These are phyloP conservation scores for Schwanniomyces polymorphus DNA, from an alignment of 805 yeast genomes.

Conservation along the genomic window DNA sequence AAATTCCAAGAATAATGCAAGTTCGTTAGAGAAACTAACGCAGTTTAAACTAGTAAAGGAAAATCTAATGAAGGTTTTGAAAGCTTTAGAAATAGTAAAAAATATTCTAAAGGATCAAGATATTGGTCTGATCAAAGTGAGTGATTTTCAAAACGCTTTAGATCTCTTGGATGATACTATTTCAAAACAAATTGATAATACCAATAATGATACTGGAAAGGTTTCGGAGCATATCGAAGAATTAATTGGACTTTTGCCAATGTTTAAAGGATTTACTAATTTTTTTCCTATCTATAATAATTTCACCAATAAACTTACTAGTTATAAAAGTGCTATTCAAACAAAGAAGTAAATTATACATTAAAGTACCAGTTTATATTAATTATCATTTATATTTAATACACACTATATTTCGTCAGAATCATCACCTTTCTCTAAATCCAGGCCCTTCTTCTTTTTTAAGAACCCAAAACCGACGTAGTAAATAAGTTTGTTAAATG, in stretches of 20 bases:
- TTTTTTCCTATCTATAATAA: conserved; percentile 52
- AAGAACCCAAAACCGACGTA: conserved; percentile 37
- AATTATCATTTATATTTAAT: not conserved
- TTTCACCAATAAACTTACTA: conserved; percentile 34
- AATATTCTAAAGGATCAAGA: conserved; percentile 7
- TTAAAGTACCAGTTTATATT: not conserved
- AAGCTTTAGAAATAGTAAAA: conserved; percentile 43
- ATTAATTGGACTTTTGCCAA: conserved; percentile 48
- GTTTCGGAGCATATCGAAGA: conserved; percentile 45
- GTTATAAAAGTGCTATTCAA: conserved; percentile 22
- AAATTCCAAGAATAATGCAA: conserved; percentile 13
- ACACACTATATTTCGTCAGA: not conserved
- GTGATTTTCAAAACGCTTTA: conserved; percentile 35
- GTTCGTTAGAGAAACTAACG: conserved; percentile 37
- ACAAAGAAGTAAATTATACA: not conserved
- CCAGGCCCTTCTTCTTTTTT: conserved; percentile 20
- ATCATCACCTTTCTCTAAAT: conserved; percentile 2
- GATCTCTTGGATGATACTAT: conserved; percentile 47
- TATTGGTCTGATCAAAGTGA: conserved; percentile 9
- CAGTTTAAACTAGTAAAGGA: conserved; percentile 45
- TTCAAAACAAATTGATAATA: conserved; percentile 15
- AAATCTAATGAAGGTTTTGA: conserved; percentile 47
- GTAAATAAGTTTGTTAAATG: conserved; percentile 40
- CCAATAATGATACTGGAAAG: conserved; percentile 20
- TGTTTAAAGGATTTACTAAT: conserved; percentile 52